Base-by-base conservation (phyloP, 1,284 basidiomycete genomes). In the Leccinum angustisporum region DNA sequence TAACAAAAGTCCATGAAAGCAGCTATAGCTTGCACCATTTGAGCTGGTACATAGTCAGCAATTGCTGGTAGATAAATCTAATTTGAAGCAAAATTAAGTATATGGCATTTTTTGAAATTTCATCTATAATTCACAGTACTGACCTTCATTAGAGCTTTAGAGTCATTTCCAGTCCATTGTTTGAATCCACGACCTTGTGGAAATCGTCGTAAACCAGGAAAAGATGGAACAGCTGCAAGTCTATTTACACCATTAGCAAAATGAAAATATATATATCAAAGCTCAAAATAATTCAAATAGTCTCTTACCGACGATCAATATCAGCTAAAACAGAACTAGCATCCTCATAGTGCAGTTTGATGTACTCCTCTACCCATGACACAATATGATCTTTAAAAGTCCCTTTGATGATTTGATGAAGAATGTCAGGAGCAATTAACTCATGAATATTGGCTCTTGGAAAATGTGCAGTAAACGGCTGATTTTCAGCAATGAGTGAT, bases 1-100 rank as follows among this genome's bases (percentile, higher is more conserved):
- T 65, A 65, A 18, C 59, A 65, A 40, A 65, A 65, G 33, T 65
- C 57, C 14, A 65, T 21, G 33, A 65, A 65, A 1, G 64, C 50
- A 8, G n/a, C 11, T 27, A 65, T 38, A 5, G 59, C 43, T 31
- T 55, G 55, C 7, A 65, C 62, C 62, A 63, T 65, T 33, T 58
- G n/a, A n/a, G 18, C n/a, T 10, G 62, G 64, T 7, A 65, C 54
- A 54, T 64, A 43, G 4, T 54, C 64, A 5, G 27, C 66, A 7
- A 73, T 61, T 14, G 63, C 63, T 14, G 63, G 63, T 9, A 65
- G 34, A 48, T 52, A 64, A 9, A 64, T 62, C 58, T 64, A n/a
- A 40, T 40, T 16, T 14, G n/a, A 40, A 48, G 21, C 5, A 48
- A 9, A 33, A 33, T 33, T 33, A 33, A 33, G 34, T 14, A 36